These are phyloP conservation scores for Parmelia sp. DNA, from an alignment of 495 filamentous ascomycete genomes.

Conservation along the genomic window DNA sequence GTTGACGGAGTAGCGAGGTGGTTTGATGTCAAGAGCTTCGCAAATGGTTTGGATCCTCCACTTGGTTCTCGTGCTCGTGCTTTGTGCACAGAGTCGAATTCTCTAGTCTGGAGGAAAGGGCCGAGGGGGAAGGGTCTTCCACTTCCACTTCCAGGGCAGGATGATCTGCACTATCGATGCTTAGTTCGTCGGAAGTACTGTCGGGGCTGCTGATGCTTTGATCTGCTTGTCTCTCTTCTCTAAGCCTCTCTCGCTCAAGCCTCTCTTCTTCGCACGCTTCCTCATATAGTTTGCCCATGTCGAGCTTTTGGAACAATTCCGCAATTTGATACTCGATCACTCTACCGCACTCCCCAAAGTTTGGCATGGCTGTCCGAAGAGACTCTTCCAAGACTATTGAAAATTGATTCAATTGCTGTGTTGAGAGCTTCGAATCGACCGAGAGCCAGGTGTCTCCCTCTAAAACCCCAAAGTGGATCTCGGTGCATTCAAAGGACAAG, in stretches of 20 bases:
- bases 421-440: background rate
- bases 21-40: background rate
- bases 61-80: background rate
- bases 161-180: background rate
- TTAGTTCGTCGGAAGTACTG: background rate
- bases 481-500: background rate
- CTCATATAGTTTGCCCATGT: background rate
- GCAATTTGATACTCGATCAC: background rate
- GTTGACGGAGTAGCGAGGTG: no score
- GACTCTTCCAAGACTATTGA: background rate
- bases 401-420: background rate
- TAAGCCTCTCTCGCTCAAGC: background rate
- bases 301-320: background rate
- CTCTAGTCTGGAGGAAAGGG: background rate
- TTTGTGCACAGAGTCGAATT: background rate
- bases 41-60: background rate
- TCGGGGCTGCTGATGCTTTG: background rate
- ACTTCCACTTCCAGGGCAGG: background rate
- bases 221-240: background rate
- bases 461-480: fast-evolving
- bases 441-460: no score
- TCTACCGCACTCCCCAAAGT: background rate
- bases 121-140: background rate
- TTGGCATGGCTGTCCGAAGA: background rate
- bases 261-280: background rate